phyloP scores from a whole-genome alignment of 441 rosid genomes.

The Gossypium davidsonii region DNA sequence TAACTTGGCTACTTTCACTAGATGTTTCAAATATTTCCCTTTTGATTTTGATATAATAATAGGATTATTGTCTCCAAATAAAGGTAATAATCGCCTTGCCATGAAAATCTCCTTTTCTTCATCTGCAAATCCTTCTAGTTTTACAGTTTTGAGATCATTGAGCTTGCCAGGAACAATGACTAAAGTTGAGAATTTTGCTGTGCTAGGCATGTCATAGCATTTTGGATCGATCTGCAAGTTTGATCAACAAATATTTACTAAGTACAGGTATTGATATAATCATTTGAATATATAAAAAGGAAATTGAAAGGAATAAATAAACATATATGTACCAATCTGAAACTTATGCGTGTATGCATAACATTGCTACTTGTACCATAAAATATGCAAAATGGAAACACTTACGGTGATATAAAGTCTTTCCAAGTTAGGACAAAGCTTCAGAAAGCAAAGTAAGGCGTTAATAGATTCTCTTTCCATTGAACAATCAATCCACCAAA shows the following conservation, averaged over 20 bases:
- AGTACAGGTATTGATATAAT: not conserved
- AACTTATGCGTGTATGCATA: not conserved
- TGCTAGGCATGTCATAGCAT: not conserved
- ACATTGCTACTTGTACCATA: not conserved
- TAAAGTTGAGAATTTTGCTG: not conserved
- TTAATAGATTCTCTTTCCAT: not conserved
- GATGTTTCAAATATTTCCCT: not conserved
- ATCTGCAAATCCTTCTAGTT: not conserved
- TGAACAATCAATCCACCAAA: constrained; percentile 10
- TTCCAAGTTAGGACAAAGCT: not conserved
- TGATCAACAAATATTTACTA: not conserved
- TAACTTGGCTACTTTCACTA: not conserved
- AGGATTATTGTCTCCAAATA: not conserved
- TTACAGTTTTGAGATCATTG: not conserved
- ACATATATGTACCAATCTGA: not conserved
- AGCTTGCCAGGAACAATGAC: not conserved
- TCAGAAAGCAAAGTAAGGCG: not conserved
- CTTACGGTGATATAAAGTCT: not conserved
- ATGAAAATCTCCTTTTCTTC: not conserved
- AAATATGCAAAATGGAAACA: not conserved
- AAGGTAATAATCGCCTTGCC: not conserved
- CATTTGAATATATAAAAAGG: no score
- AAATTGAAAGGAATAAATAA: not conserved
- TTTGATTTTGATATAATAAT: not conserved
- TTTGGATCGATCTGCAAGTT: constrained; percentile 1